Evolutionary conservation across 106 monocot species (phyloP).

Genomic region (Narthecium ossifragum): DNA sequence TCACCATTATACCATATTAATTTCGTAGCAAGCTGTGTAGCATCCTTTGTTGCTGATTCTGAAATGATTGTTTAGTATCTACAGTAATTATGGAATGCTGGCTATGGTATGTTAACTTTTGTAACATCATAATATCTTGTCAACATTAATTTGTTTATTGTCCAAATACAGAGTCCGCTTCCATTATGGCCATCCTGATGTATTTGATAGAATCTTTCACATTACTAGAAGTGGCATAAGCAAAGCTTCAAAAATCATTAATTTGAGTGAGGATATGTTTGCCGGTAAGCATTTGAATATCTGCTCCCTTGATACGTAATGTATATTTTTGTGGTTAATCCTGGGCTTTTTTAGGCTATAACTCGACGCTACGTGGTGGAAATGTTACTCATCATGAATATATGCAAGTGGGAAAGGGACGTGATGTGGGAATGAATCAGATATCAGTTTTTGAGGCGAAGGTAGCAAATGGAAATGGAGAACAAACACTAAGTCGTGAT

Average conservation of each 20-base stretch:
- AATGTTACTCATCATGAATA: slow-evolving; percentile 96
- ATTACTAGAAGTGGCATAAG: slow-evolving; percentile 91
- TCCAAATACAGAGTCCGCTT: slow-evolving; percentile 84
- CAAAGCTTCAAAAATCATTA: slow-evolving; percentile 86
- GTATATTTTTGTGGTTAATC: not conserved
- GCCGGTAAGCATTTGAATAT: slow-evolving; percentile 30
- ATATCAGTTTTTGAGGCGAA: slow-evolving; percentile 96
- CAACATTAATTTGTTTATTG: too few relatives aligned
- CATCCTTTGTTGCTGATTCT: too few relatives aligned
- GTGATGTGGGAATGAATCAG: slow-evolving; percentile 98
- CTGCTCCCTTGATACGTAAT: not conserved
- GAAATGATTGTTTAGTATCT: too few relatives aligned
- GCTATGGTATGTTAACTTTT: too few relatives aligned
- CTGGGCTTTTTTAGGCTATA: slow-evolving; percentile 44
- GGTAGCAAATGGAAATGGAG: slow-evolving; percentile 95
- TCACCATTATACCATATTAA: too few relatives aligned
- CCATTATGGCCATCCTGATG: slow-evolving; percentile 98
- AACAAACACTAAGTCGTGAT: slow-evolving; percentile 91
- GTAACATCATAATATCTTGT: too few relatives aligned
- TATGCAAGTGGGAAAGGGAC: slow-evolving; percentile 96
- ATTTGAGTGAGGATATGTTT: slow-evolving; percentile 96
- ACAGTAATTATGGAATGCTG: too few relatives aligned
- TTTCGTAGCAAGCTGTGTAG: too few relatives aligned
- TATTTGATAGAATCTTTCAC: slow-evolving; percentile 97
- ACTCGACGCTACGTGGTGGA: slow-evolving; percentile 80